A percentile compares a stretch with the other conserved stretches of the same genome.
phyloP scores from a whole-genome alignment of 768 basidiomycete genomes.

The Mycena pura region DNA sequence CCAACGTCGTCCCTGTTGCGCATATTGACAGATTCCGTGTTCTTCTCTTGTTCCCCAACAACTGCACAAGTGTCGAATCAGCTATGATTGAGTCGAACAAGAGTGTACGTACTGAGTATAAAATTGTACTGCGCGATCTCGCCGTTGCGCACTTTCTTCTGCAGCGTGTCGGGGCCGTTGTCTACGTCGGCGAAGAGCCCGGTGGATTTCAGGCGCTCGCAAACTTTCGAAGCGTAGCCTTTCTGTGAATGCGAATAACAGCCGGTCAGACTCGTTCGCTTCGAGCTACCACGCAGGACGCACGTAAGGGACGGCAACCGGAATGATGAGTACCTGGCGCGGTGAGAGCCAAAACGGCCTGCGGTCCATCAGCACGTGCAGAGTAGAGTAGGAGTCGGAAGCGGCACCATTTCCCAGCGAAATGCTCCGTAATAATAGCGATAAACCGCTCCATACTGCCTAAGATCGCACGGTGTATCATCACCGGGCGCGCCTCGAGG shows the following conservation, averaged over 20 bases:
- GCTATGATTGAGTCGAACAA: background rate
- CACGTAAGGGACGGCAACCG: constrained; percentile 89
- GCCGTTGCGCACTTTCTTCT: constrained; percentile 97
- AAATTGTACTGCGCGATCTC: constrained; percentile 99
- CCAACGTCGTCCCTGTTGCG: constrained; percentile 95
- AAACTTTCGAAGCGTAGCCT: constrained; percentile 88
- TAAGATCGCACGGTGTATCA: constrained; percentile 96
- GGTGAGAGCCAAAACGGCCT: constrained; percentile 99
- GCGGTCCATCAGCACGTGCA: background rate
- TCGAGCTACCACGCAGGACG: no score
- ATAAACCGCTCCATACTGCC: constrained; percentile 96
- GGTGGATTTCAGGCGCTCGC: constrained; percentile 64
- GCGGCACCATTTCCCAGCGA: constrained; percentile 92
- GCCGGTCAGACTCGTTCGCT: constrained; percentile 18
- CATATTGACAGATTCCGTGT: constrained; percentile 88
- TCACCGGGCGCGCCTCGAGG: constrained; percentile 82
- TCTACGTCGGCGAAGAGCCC: constrained; percentile 94
- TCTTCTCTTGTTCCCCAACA: constrained; percentile 92
- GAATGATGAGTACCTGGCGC: constrained; percentile 94
- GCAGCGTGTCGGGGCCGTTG: constrained; percentile 88
- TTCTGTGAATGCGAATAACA: constrained; percentile 59
- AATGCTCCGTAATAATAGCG: constrained; percentile 96
- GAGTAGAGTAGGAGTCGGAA: constrained; percentile 21
- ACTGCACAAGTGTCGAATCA: constrained; percentile 57
- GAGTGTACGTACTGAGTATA: constrained; percentile 75